Evolutionary conservation across 1,139 yeast genomes (phyloP), one percentile per base, ranked within the genome.

Genomic region (Saccharomycopsis hybrid): DNA sequence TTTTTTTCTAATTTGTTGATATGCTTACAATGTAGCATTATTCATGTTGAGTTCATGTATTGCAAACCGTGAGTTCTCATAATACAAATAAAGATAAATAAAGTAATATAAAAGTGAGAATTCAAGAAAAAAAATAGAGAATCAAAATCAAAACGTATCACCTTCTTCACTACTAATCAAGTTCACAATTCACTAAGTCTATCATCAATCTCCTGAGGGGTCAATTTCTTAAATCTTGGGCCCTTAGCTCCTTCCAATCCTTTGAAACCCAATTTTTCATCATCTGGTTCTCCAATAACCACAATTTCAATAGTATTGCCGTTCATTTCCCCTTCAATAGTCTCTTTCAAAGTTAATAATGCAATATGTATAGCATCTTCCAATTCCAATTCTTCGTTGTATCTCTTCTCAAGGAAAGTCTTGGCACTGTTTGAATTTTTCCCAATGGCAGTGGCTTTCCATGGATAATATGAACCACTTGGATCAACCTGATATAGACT

Each of bases 391-490:
- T 92, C 95, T 58, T 89, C 95, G 63, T 89, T 90, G 97, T 97
- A 94, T 70, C 98, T 83, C 72, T 94, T 94, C 66, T 94, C 98
- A 64, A 94, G 73, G 62, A 94, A 94, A 1, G 98, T 92, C 72
- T 94, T 92, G 37, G 98, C 98, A 5, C 95, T 85, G 42, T 82
- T 81, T 4, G 96, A 82, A 31, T 96, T 95, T 65, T 89, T 90
- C 56, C 99, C 99, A 60, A 94, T 92, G 31, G 98, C 97, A 3
- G 98, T 92, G 31, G 98, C 98, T 69, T 92, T 92, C 99, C 99
- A 94, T n/a, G 98, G 97, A 77, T 88, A 94, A 67, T 85, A 94
- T 50, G 96, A 83, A 11, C 99, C 99, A 4, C 96, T 85, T 4
- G 99, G 99, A 70, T 94, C 98, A 46, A 94, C 96, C 68, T 94